A percentile compares a stretch with the other conserved stretches of the same genome.
Conservation (phyloP, 352 stramenopile genomes). For the Pythium dissotocum region DNA sequence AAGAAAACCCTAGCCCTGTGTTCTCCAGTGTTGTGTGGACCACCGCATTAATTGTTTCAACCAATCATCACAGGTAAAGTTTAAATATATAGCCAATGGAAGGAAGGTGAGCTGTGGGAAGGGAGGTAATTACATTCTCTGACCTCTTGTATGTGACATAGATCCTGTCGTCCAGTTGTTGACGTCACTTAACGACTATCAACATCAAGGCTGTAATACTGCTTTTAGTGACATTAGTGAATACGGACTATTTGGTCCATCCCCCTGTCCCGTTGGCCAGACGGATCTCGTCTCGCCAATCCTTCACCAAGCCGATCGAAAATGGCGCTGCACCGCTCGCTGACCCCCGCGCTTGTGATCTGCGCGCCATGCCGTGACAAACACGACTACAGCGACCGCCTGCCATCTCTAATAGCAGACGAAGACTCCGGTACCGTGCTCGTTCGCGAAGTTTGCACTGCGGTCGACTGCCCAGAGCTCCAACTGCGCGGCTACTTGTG, state of each 20-base stretch:
- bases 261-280: neutral
- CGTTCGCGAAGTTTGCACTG: constrained; percentile 61
- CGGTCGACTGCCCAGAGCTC: constrained; percentile 44
- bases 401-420: constrained; percentile 32
- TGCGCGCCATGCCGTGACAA: constrained; percentile 47
- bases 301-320: neutral
- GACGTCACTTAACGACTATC: neutral
- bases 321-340: constrained; percentile 45
- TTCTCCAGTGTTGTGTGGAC: constrained; percentile 10
- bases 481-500: constrained; percentile 62
- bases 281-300: neutral
- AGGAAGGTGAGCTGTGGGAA: neutral
- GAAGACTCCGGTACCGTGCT: constrained; percentile 38
- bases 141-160: constrained; percentile 14
- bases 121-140: constrained; percentile 1
- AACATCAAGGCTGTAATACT: constrained; percentile 18
- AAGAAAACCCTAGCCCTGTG: neutral
- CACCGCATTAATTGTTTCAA: constrained; percentile 3
- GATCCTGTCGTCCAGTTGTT: constrained; percentile 13
- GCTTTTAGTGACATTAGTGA: constrained; percentile 9
- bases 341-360: constrained; percentile 63
- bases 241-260: neutral
- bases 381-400: constrained; percentile 29
- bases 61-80: constrained; percentile 6
- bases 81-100: constrained; percentile 16